A percentile compares a stretch with the other conserved stretches of the same genome.
Evolutionary conservation across 1,139 yeast genomes (phyloP).

Genomic region (Pichia sp.): DNA sequence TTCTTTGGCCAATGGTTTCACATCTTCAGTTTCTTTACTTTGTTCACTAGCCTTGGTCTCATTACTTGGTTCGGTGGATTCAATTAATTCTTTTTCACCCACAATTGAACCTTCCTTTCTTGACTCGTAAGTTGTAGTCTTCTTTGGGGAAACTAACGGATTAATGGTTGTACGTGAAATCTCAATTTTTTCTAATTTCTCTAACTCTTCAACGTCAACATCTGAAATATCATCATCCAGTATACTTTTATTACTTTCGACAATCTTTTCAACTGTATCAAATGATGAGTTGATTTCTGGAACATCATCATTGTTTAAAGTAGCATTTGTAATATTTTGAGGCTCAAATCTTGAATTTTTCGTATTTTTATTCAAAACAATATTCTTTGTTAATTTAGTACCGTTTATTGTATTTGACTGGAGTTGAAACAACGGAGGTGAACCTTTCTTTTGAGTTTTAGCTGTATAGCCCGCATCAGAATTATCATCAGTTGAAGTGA

Average conservation of each 20-base stretch:
- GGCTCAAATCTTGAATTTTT: constrained; percentile 19
- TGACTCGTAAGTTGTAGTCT: background rate
- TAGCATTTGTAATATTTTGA: constrained; percentile 12
- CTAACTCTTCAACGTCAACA: background rate
- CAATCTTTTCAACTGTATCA: background rate
- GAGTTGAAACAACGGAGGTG: background rate
- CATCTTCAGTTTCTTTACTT: too few species aligned
- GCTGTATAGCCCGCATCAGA: constrained; percentile 7
- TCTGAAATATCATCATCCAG: background rate
- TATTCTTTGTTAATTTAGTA: constrained; percentile 35
- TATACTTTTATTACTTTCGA: background rate
- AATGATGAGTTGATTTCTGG: background rate
- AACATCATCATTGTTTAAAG: background rate
- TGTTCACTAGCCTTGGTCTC: too few species aligned
- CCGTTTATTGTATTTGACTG: constrained; percentile 4
- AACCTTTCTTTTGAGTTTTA: background rate
- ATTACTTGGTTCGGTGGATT: too few species aligned
- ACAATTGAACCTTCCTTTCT: background rate
- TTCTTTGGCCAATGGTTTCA: too few species aligned
- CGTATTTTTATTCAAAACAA: constrained; percentile 36
- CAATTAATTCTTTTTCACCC: too few species aligned
- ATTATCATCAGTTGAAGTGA: constrained; percentile 19
- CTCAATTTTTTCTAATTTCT: background rate
- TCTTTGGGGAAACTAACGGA: background rate
- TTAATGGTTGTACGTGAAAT: background rate